phyloP scores from a whole-genome alignment of 1,284 basidiomycete genomes.

The Serendipita sp. region DNA sequence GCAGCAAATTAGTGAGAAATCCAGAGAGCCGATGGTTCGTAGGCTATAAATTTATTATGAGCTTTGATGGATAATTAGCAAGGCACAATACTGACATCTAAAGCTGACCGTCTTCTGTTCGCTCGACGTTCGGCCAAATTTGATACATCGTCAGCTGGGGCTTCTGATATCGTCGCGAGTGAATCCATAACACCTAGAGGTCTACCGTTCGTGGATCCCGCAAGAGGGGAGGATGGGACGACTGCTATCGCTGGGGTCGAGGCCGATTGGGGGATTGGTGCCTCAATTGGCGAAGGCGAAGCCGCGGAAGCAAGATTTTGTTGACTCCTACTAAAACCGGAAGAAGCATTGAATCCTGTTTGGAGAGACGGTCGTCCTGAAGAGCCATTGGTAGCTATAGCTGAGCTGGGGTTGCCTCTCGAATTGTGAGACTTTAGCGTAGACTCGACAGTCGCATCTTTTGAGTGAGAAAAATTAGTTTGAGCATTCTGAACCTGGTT shows the following conservation, averaged over 20 bases:
- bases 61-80: background rate
- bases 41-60: background rate
- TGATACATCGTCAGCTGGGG: background rate
- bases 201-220: background rate
- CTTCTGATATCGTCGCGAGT: background rate
- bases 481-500: background rate
- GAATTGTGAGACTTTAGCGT: background rate
- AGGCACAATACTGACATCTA: background rate
- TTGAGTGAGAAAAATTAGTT: background rate
- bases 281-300: background rate
- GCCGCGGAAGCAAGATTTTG: background rate
- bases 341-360: background rate
- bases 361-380: background rate
- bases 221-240: background rate
- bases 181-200: background rate
- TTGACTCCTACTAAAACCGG: background rate
- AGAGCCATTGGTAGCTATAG: background rate
- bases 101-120: background rate
- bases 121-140: background rate
- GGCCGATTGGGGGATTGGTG: background rate
- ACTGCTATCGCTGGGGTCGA: background rate
- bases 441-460: background rate
- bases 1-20: constrained; percentile 64
- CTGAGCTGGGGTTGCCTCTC: background rate
- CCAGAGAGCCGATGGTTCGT: constrained; percentile 51